Conservation (phyloP, 176 grass and related monocot genomes). For the Oryza longistaminata region DNA sequence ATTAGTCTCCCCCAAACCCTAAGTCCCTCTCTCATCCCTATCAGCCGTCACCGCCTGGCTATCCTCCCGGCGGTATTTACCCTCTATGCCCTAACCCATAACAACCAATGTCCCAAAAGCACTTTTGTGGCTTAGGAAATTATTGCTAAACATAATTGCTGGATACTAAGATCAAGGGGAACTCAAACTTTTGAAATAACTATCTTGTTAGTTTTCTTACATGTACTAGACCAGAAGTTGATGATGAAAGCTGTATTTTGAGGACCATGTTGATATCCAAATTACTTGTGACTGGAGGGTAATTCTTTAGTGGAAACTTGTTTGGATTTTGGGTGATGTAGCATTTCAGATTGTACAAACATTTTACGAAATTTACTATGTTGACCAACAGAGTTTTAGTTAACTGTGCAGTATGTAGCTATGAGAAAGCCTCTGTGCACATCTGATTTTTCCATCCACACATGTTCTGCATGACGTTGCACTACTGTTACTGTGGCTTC, state of each 20-base stretch:
- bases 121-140: neutral
- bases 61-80: too few relatives aligned
- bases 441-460: neutral
- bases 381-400: neutral
- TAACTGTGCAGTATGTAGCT: neutral
- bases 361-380: neutral
- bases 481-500: slow-evolving; percentile 28
- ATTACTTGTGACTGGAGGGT: neutral
- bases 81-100: too few relatives aligned
- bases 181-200: neutral
- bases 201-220: neutral
- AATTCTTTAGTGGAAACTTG: neutral
- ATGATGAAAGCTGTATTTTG: neutral
- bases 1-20: too few relatives aligned
- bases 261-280: neutral
- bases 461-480: slow-evolving; percentile 26
- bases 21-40: too few relatives aligned
- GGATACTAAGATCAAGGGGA: neutral
- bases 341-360: neutral
- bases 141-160: neutral
- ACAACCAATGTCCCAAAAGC: neutral
- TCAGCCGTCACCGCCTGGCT: too few relatives aligned
- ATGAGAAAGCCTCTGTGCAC: neutral
- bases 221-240: neutral
- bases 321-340: neutral